Evolutionary conservation across 116 monocot species (phyloP), one percentile per base, ranked within the genome.

Genomic region (Zostera marina): DNA sequence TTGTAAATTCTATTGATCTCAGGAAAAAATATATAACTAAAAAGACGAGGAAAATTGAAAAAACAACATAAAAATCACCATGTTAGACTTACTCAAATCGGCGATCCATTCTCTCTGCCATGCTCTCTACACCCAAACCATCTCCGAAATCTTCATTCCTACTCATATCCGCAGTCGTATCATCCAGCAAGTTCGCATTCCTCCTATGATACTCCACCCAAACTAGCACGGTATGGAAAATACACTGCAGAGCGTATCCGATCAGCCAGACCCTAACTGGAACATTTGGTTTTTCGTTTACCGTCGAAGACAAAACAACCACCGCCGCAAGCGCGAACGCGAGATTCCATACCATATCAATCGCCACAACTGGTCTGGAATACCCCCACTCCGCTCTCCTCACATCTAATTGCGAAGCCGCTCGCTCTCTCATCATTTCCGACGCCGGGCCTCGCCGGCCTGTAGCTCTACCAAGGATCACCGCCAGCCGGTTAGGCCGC

Each of bases 301-400:
- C 52, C 71, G 76, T 58, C 40, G 63, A 56, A 9, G 54, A 22
- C 23, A 76, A 66, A 25, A 62, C 73, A 38, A 57, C 17, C 17
- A 13, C 51, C 44, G 79, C 45, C 2, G 61, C 66, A 13, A 60
- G 42, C 21, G 61, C 65, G 51, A 79, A 74, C 0, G 71, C 74
- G 47, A 74, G 21, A 56, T 74, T 79, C 79, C 74, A 74, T 8
- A 56, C 44, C 21, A 74, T 9, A 47, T 79, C 79, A 5, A 79
- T 63, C 47, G 63, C 64, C 9, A 79, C 79, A 22, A 78, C 59
- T 13, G 74, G 70, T 45, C 57, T 44, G n/a, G 69, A 66, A 52
- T 69, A 74, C 1, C 70, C 74, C 71, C 74, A 71, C 9, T 71
- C 74, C 17, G 17, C 48, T 59, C 51, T 70, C 12, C 66, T 41